Evolutionary conservation across 2,329 filamentous ascomycete species (phyloP).

Genomic region (Diplodia intermedia): DNA sequence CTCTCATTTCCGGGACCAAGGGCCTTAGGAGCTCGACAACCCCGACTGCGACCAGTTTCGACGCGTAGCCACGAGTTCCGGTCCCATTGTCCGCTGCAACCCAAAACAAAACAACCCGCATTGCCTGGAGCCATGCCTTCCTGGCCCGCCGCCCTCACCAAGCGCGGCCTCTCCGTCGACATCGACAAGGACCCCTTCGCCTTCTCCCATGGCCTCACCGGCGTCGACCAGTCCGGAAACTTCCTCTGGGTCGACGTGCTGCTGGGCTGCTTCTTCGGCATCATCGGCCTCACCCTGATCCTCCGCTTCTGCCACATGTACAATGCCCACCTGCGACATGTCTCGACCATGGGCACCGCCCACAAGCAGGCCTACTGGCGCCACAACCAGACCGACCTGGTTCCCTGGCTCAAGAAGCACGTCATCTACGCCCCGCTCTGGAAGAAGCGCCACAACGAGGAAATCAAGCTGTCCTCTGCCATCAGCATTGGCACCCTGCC

Average conservation of each 20-base stretch:
- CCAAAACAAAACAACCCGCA: constrained; percentile 4
- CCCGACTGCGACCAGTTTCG: constrained; percentile 16
- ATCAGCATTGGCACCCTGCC: constrained; percentile 79
- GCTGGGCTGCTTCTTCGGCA: constrained; percentile 46
- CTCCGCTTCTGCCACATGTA: constrained; percentile 53
- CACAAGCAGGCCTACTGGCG: constrained; percentile 55
- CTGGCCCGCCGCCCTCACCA: constrained; percentile 3
- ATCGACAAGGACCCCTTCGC: constrained; percentile 40
- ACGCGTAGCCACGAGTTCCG: constrained; percentile 29
- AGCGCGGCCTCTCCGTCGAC: constrained; percentile 25
- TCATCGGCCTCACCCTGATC: constrained; percentile 47
- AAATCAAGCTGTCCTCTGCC: constrained; percentile 71
- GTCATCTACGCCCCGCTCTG: constrained; percentile 74
- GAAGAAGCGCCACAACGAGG: constrained; percentile 77
- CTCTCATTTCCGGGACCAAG: constrained; percentile 16
- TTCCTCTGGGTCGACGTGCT: constrained; percentile 56
- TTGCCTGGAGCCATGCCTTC: constrained; percentile 25
- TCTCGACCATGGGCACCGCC: constrained; percentile 53
- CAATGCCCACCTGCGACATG: constrained; percentile 54
- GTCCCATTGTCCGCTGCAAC: constrained; percentile 22
- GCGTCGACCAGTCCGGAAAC: constrained; percentile 57
- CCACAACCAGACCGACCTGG: constrained; percentile 53
- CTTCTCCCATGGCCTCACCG: constrained; percentile 54
- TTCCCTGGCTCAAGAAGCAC: constrained; percentile 69
- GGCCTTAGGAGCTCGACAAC: constrained; percentile 22